Percentiles rank a stretch among this genome's conserved stretches.
These are phyloP conservation scores for Podosphaera aphanis DNA, from an alignment of 2,329 filamentous ascomycete genomes.

Conservation along the genomic window DNA sequence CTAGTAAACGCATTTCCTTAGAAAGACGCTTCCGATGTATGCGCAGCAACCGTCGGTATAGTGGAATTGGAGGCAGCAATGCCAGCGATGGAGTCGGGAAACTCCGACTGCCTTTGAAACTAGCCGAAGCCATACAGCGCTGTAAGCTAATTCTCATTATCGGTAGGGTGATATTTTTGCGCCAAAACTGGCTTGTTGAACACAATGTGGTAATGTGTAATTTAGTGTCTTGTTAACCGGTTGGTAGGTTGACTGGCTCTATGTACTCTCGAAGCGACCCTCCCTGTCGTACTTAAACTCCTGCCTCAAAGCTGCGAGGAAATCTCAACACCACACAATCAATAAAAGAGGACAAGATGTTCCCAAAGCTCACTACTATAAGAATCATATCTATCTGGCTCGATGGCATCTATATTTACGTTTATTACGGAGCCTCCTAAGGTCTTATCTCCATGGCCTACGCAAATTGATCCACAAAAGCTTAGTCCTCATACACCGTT, in stretches of 20 bases:
- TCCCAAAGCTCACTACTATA: too few relatives aligned
- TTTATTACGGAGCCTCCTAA: constrained; percentile 72
- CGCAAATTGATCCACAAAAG: constrained; percentile 21
- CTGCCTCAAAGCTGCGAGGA: too few relatives aligned
- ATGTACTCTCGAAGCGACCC: too few relatives aligned
- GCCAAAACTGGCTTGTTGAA: too few relatives aligned
- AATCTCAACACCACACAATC: too few relatives aligned
- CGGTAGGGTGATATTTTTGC: too few relatives aligned
- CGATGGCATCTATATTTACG: constrained; percentile 87
- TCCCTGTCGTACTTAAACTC: too few relatives aligned
- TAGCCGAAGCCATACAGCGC: background rate
- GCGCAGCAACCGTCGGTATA: constrained; percentile 73
- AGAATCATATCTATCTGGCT: background rate
- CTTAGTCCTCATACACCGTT: constrained; percentile 8
- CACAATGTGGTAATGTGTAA: too few relatives aligned
- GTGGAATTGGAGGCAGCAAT: constrained; percentile 30
- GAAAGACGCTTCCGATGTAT: constrained; percentile 63
- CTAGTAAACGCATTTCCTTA: constrained; percentile 52
- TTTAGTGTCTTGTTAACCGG: too few relatives aligned
- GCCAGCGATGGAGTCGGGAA: constrained; percentile 13
- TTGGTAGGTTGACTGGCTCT: too few relatives aligned
- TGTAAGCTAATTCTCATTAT: background rate
- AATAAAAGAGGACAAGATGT: too few relatives aligned
- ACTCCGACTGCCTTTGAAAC: background rate
- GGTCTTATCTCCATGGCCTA: constrained; percentile 78